Conservation (phyloP, 176 grass and related monocot species). For the Ananas comosus region DNA sequence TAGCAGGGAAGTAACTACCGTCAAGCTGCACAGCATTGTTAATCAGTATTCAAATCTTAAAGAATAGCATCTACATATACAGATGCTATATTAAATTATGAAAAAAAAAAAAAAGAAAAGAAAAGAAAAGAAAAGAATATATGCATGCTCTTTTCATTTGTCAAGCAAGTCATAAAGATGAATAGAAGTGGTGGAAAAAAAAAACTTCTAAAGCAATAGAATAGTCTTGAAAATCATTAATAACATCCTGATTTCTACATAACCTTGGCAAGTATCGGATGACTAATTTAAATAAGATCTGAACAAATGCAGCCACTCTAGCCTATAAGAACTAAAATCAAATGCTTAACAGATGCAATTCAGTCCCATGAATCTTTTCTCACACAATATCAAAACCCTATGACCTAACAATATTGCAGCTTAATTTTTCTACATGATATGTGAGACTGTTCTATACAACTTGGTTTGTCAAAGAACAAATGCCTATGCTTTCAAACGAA, state of each 20-base stretch:
- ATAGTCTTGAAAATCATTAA: not conserved
- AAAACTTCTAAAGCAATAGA: not conserved
- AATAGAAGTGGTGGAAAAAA: not conserved
- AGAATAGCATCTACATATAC: not conserved
- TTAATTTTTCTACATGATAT: not conserved
- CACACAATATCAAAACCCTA: not conserved
- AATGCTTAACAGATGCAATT: not conserved
- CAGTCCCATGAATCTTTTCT: not conserved
- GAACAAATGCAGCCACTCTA: not conserved
- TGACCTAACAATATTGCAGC: not conserved
- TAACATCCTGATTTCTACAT: no score
- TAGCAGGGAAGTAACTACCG: constrained; percentile 66
- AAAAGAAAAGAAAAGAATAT: not conserved
- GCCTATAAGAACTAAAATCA: not conserved
- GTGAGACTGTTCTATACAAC: no score
- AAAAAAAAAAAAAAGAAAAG: constrained; percentile 10
- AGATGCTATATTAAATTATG: not conserved
- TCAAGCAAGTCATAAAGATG: not conserved
- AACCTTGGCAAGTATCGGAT: not conserved
- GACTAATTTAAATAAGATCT: not conserved
- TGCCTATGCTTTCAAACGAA: no score
- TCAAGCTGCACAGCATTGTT: constrained; percentile 44
- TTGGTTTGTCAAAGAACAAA: no score
- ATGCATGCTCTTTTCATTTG: not conserved
- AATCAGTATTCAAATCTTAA: constrained; percentile 25